Evolutionary conservation across 2,329 filamentous ascomycete species (phyloP).

Genomic region (Annulohypoxylon truncatum): DNA sequence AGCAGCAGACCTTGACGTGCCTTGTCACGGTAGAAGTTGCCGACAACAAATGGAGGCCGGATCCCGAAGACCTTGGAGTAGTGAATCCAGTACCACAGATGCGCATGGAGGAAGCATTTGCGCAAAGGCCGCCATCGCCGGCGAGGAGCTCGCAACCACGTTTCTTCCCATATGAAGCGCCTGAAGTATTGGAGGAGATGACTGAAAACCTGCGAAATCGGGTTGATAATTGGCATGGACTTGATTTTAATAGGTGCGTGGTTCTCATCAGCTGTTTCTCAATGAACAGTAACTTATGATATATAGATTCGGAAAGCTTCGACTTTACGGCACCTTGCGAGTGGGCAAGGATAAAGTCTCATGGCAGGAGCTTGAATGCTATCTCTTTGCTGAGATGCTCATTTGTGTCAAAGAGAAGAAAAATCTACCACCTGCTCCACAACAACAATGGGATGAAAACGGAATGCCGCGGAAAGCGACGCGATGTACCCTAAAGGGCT

Average conservation of each 20-base stretch:
- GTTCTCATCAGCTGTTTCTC: neutral
- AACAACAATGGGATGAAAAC: conserved; percentile 75
- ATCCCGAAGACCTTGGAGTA: conserved; percentile 81
- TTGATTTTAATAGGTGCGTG: conserved; percentile 83
- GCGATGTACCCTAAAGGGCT: conserved; percentile 92
- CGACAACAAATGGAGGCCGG: conserved; percentile 89
- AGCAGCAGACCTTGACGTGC: conserved; percentile 95
- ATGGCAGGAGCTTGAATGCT: conserved; percentile 98
- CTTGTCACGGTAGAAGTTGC: conserved; percentile 93
- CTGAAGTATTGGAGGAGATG: conserved; percentile 82
- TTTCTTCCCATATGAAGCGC: conserved; percentile 78
- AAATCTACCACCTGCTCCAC: conserved; percentile 63
- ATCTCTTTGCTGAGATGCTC: conserved; percentile 97
- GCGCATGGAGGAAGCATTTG: conserved; percentile 65
- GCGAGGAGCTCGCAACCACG: conserved; percentile 64
- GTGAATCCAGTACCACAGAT: conserved; percentile 58
- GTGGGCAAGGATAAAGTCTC: conserved; percentile 96
- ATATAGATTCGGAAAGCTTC: conserved; percentile 87
- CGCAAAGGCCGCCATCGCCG: conserved; percentile 69
- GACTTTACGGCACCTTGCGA: conserved; percentile 87
- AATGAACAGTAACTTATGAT: conserved; percentile 44
- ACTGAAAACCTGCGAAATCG: conserved; percentile 85
- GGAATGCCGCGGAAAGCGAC: conserved; percentile 71
- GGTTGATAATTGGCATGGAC: conserved; percentile 98
- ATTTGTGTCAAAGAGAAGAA: conserved; percentile 99